phyloP scores from a whole-genome alignment of 305 asterid species.

The Fraxinus greggii region DNA sequence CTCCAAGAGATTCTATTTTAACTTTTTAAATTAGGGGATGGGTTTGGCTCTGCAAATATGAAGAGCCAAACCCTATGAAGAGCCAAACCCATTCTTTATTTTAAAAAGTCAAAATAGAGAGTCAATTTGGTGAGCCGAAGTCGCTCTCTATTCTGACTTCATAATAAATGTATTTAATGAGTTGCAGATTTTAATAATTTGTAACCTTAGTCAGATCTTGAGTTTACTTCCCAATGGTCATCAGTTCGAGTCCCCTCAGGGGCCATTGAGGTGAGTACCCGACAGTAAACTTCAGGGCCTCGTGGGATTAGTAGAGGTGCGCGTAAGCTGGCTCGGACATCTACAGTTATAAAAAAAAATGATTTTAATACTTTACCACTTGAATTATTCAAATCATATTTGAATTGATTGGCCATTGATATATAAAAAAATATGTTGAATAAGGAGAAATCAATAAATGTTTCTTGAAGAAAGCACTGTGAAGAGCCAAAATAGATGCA shows the following conservation, averaged over 20 bases:
- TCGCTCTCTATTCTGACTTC: not conserved
- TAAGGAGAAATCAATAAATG: not conserved
- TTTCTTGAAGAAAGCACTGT: not conserved
- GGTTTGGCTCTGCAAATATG: not conserved
- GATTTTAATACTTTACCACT: too few species aligned
- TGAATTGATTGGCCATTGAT: not conserved
- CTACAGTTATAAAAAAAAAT: too few species aligned
- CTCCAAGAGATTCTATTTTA: not conserved
- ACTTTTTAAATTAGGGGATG: not conserved
- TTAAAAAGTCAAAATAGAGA: not conserved
- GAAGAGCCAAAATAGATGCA: not conserved
- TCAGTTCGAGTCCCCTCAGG: too few species aligned
- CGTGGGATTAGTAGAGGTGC: too few species aligned
- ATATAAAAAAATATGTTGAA: not conserved
- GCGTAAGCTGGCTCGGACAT: too few species aligned
- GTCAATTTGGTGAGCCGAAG: not conserved
- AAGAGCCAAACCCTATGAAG: not conserved
- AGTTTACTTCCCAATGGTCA: too few species aligned
- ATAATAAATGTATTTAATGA: not conserved
- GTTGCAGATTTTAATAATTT: not conserved
- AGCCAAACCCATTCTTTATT: not conserved
- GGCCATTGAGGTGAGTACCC: too few species aligned
- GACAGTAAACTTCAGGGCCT: too few species aligned
- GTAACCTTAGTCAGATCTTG: too few species aligned
- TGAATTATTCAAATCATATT: not conserved